Evolutionary conservation across 2,329 filamentous ascomycete species (phyloP).

Genomic region (Uncinocarpus reesii): DNA sequence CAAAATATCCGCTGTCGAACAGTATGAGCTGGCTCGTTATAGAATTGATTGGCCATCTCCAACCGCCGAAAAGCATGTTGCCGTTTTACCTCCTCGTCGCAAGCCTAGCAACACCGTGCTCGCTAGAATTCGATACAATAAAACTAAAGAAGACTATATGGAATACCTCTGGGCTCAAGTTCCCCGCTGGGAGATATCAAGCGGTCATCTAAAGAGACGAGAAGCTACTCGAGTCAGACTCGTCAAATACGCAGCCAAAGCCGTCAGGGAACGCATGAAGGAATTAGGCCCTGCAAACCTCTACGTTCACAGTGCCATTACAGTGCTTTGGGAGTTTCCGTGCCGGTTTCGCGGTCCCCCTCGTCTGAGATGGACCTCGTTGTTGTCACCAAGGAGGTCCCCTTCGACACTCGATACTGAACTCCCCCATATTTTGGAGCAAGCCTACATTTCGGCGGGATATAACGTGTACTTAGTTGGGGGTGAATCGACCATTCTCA

Average conservation of each 20-base stretch:
- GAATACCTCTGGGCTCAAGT: slow-evolving; percentile 6
- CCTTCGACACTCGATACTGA: slow-evolving; percentile 47
- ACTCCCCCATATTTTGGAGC: slow-evolving; percentile 66
- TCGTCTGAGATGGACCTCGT: slow-evolving; percentile 80
- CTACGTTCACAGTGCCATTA: slow-evolving; percentile 32
- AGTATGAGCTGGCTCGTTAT: slow-evolving; percentile 15
- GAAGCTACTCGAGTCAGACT: slow-evolving; percentile 12
- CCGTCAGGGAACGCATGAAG: slow-evolving; percentile 4
- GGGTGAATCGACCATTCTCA: slow-evolving; percentile 61
- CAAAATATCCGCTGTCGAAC: slow-evolving; percentile 10
- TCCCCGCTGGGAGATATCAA: slow-evolving; percentile 6
- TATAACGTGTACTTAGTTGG: slow-evolving; percentile 56
- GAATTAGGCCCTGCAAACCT: neutral
- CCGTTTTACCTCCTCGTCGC: neutral
- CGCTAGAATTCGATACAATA: neutral
- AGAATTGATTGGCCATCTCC: slow-evolving; percentile 10
- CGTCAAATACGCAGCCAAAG: neutral
- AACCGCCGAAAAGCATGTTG: neutral
- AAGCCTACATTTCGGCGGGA: slow-evolving; percentile 38
- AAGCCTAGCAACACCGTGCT: neutral
- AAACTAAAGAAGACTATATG: slow-evolving; percentile 10
- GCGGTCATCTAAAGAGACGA: neutral
- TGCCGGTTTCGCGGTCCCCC: slow-evolving; percentile 76
- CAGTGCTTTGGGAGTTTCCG: slow-evolving; percentile 68
- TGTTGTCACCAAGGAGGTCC: slow-evolving; percentile 40